phyloP scores from a whole-genome alignment of 2,329 filamentous ascomycete species.

The Hymenoscyphus repandus region DNA sequence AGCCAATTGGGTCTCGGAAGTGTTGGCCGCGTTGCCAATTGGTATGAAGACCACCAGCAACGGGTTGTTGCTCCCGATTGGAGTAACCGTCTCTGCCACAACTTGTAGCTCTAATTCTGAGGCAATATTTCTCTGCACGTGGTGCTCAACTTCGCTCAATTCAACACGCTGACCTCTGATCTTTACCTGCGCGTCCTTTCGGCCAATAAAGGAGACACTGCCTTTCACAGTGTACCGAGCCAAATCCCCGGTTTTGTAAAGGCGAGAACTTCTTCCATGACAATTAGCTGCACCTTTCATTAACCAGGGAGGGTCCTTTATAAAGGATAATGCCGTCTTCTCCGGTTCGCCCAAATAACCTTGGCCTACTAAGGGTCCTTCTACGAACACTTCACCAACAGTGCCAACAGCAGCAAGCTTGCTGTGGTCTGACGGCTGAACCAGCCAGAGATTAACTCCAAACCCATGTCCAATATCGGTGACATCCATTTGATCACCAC shows the following conservation, averaged over 20 bases:
- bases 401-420: conserved; percentile 4
- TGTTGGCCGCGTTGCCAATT: not conserved
- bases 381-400: conserved; percentile 12
- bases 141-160: conserved; percentile 51
- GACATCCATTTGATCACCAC: too few species aligned
- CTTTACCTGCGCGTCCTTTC: conserved; percentile 63
- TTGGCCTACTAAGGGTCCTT: conserved; percentile 9
- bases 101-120: not conserved
- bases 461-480: conserved; percentile 3
- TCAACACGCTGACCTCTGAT: conserved; percentile 59
- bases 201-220: conserved; percentile 51
- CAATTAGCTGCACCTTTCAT: not conserved
- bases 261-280: conserved; percentile 29
- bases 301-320: conserved; percentile 19
- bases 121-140: conserved; percentile 10
- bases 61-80: not conserved
- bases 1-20: not conserved
- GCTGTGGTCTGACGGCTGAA: conserved; percentile 2
- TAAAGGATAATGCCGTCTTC: conserved; percentile 9
- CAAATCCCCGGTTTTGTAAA: conserved; percentile 58
- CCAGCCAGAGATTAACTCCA: conserved; percentile 6
- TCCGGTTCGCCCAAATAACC: conserved; percentile 12
- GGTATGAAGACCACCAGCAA: not conserved
- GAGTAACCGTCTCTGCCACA: not conserved
- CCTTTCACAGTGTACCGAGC: conserved; percentile 47